Evolutionary conservation across 2,329 filamentous ascomycete species (phyloP).

Genomic region (Metarhizium brunneum): DNA sequence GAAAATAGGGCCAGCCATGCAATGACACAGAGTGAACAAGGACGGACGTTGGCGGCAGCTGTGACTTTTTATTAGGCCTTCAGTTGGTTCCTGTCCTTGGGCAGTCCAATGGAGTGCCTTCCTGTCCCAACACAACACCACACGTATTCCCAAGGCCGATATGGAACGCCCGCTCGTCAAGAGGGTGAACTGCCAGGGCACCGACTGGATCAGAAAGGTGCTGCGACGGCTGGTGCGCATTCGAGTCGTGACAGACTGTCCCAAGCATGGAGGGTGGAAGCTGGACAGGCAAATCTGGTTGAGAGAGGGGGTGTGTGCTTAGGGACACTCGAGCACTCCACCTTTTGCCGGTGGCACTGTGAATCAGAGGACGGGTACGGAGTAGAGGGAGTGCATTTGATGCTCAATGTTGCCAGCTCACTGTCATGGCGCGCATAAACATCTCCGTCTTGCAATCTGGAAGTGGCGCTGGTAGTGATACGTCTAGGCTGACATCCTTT

Average conservation of each 20-base stretch:
- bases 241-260: not conserved
- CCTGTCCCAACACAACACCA: not conserved
- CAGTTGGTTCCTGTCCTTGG: not conserved
- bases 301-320: not conserved
- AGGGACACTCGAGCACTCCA: not conserved
- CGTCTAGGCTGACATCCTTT: too few species aligned
- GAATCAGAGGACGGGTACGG: not conserved
- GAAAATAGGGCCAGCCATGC: not conserved
- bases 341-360: not conserved
- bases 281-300: not conserved
- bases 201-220: not conserved
- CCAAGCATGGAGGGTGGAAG: not conserved
- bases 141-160: not conserved
- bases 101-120: not conserved
- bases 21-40: not conserved
- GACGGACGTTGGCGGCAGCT: not conserved
- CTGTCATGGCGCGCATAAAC: not conserved
- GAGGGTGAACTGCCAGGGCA: not conserved
- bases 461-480: not conserved
- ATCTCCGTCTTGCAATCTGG: not conserved
- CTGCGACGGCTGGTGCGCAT: not conserved
- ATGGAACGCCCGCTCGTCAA: not conserved
- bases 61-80: not conserved
- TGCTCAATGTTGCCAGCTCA: not conserved
- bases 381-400: not conserved